Base-by-base conservation (phyloP, 805 yeast genomes). In the Teunomyces tritomae region DNA sequence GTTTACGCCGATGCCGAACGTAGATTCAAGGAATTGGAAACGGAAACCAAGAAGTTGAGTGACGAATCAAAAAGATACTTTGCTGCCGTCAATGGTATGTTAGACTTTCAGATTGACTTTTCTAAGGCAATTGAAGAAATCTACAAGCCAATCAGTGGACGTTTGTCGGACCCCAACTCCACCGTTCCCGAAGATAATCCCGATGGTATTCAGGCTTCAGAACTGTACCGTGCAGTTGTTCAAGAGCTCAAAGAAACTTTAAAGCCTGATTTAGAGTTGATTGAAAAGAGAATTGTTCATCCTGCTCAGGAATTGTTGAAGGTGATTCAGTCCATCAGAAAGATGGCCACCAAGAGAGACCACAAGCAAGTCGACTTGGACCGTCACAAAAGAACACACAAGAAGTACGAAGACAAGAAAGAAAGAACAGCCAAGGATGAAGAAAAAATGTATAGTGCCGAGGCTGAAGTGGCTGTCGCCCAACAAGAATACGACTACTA, bases 1-100 rank as follows among this genome's bases (percentile, higher is more conserved):
- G 97, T 94, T 10, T 94, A 90, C 67, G 79, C 78, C 27, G 99
- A 94, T 71, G 98, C 99, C 5, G 99, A 94, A 68, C 82, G 97
- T 67, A 80, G 99, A 61, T 94, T 94, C 76, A 87, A 87, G 64
- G 97, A 92, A 63, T 76, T 94, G 58, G 99, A 94, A 67, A 65
- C 71, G 13, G 96, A 91, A 67, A 90, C 97, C 33, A 88, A 89
- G 71, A 87, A 89, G 63, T 76, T 94, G 50, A 86, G 90, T 57
- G 89, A 87, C 33, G 98, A 92, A 69, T 85, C 96, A 28, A 88
- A 85, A 59, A 80, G 96, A 63, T 94, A 94, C 69, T 90, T 88
- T 58, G 78, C 80, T 29, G 96, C 98, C 0, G 96, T 94, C 47
- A 89, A 88, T 61, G 96, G 92, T 39, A 90, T 94, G 96, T 75